phyloP scores from a whole-genome alignment of 2,329 filamentous ascomycete species.

The Lasiodiplodia gonubiensis region DNA sequence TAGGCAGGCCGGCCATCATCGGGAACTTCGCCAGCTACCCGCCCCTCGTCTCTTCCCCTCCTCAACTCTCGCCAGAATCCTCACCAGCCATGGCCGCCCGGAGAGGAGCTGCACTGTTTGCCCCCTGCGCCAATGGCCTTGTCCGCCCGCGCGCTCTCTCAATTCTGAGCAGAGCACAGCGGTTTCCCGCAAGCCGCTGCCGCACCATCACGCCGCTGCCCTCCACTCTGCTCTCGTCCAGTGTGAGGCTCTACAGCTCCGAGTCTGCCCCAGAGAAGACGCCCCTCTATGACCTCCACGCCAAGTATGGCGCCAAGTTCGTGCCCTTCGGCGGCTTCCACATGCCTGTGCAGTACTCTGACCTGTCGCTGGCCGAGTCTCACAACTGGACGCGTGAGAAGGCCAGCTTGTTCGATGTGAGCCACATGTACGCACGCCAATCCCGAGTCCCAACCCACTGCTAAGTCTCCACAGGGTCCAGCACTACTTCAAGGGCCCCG shows the following conservation, averaged over 20 bases:
- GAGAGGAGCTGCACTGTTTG: constrained; percentile 29
- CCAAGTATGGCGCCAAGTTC: constrained; percentile 85
- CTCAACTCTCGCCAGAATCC: background rate
- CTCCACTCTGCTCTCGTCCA: background rate
- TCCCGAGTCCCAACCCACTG: background rate
- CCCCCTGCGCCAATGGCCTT: constrained; percentile 24
- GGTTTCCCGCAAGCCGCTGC: background rate
- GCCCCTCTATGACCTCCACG: constrained; percentile 77
- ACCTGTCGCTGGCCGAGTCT: constrained; percentile 78
- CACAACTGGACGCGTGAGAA: constrained; percentile 89
- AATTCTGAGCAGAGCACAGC: constrained; percentile 13
- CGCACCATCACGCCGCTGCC: constrained; percentile 6
- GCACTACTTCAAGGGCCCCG: constrained; percentile 81
- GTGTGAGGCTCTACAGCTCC: constrained; percentile 38
- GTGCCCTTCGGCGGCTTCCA: constrained; percentile 92
- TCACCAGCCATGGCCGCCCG: constrained; percentile 17
- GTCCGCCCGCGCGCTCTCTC: constrained; percentile 18
- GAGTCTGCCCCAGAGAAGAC: constrained; percentile 58
- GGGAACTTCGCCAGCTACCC: background rate
- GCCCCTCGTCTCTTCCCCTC: background rate
- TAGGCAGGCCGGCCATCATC: background rate
- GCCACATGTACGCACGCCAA: constrained; percentile 75
- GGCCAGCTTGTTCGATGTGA: constrained; percentile 92
- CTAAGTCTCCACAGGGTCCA: constrained; percentile 62
- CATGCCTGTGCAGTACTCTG: constrained; percentile 90